Conservation (phyloP, 2,329 filamentous ascomycete species). For the Boeremia exigua region DNA sequence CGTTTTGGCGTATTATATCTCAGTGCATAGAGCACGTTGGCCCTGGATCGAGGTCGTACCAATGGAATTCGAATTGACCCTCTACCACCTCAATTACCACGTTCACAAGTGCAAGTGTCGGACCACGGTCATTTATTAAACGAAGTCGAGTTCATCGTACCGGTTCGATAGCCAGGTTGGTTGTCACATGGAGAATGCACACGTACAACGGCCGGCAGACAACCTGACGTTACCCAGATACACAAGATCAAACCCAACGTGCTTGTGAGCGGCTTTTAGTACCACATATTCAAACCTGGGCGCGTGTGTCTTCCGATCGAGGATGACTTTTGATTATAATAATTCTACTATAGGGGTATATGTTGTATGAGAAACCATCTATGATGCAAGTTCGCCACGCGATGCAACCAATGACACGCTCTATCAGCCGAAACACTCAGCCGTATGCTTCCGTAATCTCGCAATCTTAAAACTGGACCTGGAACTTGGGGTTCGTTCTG, state of each 20-base stretch:
- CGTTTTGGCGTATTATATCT: conserved; percentile 13
- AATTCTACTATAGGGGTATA: conserved; percentile 6
- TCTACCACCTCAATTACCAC: too few species aligned
- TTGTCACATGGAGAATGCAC: neutral
- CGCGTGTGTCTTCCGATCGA: neutral
- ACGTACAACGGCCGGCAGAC: neutral
- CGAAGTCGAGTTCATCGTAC: too few species aligned
- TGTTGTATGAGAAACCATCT: neutral
- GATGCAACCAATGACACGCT: neutral
- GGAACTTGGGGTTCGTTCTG: conserved; percentile 50
- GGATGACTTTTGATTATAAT: conserved; percentile 6
- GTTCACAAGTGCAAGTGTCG: too few species aligned
- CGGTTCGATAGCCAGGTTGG: neutral
- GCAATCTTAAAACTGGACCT: conserved; percentile 38
- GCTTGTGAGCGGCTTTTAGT: neutral
- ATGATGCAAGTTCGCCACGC: neutral
- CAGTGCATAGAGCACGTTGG: conserved; percentile 4
- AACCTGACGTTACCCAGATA: neutral
- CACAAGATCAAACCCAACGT: neutral
- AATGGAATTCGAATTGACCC: conserved; percentile 1
- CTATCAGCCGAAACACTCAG: neutral
- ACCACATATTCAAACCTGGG: neutral
- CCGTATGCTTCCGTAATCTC: neutral
- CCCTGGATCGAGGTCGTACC: neutral
- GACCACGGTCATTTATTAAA: too few species aligned